Percentiles rank a stretch among this genome's conserved stretches.
Evolutionary conservation across 495 filamentous ascomycete species (phyloP).

Genomic region (Trichoderma gamsii): DNA sequence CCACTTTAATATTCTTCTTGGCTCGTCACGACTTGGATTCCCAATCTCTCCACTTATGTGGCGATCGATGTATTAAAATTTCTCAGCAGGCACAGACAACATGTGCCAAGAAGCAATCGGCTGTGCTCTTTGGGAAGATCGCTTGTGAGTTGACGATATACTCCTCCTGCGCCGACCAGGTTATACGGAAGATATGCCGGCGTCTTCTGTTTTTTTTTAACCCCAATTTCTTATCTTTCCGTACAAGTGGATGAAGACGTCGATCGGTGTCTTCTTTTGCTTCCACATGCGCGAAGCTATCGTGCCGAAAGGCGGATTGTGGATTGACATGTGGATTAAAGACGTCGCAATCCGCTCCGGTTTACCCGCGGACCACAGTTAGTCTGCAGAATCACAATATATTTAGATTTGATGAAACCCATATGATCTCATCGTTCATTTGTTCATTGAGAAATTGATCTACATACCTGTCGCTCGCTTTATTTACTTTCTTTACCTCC

Average conservation of each 20-base stretch:
- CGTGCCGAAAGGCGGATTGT: background rate
- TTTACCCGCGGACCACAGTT: background rate
- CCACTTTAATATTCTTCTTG: no score
- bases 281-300: background rate
- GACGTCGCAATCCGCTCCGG: background rate
- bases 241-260: background rate
- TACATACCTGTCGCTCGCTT: background rate
- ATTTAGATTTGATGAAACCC: background rate
- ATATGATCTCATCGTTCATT: background rate
- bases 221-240: background rate
- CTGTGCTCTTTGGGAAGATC: no score
- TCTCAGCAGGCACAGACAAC: no score
- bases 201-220: background rate
- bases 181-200: background rate
- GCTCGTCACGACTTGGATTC: no score
- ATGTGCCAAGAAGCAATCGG: no score
- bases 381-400: background rate
- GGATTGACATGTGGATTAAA: background rate
- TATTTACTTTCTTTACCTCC: background rate
- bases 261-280: background rate
- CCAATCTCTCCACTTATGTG: no score
- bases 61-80: no score
- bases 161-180: no score
- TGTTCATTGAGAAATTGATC: no score
- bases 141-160: no score